A percentile compares a stretch with the other conserved stretches of the same genome.
Conservation (phyloP, 805 yeast species). For the Blastobotrys attinorum region DNA sequence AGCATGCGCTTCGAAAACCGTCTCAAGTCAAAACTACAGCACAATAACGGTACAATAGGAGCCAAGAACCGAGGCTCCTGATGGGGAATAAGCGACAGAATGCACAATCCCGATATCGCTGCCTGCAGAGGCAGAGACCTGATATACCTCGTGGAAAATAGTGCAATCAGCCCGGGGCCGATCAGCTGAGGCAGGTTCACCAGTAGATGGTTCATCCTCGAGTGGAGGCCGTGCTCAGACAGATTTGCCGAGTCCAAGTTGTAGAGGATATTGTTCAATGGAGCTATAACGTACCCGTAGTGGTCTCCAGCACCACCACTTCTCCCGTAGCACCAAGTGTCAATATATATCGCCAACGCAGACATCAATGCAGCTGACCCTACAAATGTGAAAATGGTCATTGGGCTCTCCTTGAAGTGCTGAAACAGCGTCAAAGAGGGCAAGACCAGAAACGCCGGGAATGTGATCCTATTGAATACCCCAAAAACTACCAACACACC, state of each 20-base stretch:
- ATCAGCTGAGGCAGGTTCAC: constrained; percentile 71
- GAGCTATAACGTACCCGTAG: constrained; percentile 54
- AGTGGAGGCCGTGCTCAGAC: constrained; percentile 75
- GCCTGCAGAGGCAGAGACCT: constrained; percentile 52
- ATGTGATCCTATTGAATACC: constrained; percentile 76
- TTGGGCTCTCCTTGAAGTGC: constrained; percentile 33
- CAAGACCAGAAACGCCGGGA: constrained; percentile 60
- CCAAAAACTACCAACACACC: constrained; percentile 59
- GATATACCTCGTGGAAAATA: constrained; percentile 35
- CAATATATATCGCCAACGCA: constrained; percentile 38
- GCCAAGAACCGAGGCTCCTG: constrained; percentile 86
- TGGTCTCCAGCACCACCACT: no score
- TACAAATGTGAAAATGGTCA: constrained; percentile 28
- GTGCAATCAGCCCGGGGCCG: constrained; percentile 63
- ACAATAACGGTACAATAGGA: constrained; percentile 68
- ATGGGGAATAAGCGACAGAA: constrained; percentile 73
- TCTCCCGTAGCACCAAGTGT: constrained; percentile 38
- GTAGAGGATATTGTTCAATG: constrained; percentile 69
- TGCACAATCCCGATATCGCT: constrained; percentile 49
- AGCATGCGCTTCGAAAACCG: constrained; percentile 15
- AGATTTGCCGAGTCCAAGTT: constrained; percentile 55
- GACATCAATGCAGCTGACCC: constrained; percentile 34
- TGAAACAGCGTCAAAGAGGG: constrained; percentile 47
- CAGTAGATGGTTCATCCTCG: constrained; percentile 63
- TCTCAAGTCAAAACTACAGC: constrained; percentile 41